These are phyloP conservation scores for Dacryopinax spathularia DNA, from an alignment of 768 basidiomycete genomes.

Conservation along the genomic window DNA sequence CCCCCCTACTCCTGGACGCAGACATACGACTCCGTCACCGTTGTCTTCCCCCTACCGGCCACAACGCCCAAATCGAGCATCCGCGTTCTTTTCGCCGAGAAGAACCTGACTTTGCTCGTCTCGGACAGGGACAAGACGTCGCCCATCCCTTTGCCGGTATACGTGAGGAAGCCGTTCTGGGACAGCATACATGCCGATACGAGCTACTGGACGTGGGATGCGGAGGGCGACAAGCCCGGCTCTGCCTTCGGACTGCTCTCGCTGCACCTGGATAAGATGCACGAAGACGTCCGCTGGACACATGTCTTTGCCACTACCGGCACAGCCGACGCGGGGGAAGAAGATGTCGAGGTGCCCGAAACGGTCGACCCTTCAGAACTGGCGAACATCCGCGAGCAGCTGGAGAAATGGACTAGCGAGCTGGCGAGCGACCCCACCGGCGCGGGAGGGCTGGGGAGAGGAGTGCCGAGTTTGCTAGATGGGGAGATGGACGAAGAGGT, in stretches of 20 bases:
- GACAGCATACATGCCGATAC: conserved; percentile 57
- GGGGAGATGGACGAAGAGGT: conserved; percentile 90
- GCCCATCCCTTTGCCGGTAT: conserved; percentile 26
- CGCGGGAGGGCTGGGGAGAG: conserved; percentile 48
- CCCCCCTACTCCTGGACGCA: conserved; percentile 92
- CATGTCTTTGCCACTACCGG: conserved; percentile 56
- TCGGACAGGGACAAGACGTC: conserved; percentile 22
- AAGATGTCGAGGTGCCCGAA: conserved; percentile 64
- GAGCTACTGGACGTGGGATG: conserved; percentile 91
- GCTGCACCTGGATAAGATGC: conserved; percentile 72
- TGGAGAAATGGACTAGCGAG: conserved; percentile 74
- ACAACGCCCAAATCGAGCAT: conserved; percentile 48
- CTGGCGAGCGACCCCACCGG: conserved; percentile 45
- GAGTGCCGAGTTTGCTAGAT: conserved; percentile 65
- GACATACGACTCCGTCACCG: conserved; percentile 61
- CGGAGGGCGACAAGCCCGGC: conserved; percentile 49
- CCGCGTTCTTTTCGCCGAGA: conserved; percentile 48
- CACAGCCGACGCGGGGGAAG: conserved; percentile 22
- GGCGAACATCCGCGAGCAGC: conserved; percentile 56
- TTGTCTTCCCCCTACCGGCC: conserved; percentile 73
- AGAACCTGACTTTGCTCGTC: conserved; percentile 52
- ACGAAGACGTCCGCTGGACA: conserved; percentile 73
- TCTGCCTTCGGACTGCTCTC: conserved; percentile 44
- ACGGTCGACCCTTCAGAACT: conserved; percentile 78
- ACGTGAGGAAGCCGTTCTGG: conserved; percentile 58